These are phyloP conservation scores for Pseudocercospora fuligena DNA, from an alignment of 2,329 filamentous ascomycete genomes.

Conservation along the genomic window DNA sequence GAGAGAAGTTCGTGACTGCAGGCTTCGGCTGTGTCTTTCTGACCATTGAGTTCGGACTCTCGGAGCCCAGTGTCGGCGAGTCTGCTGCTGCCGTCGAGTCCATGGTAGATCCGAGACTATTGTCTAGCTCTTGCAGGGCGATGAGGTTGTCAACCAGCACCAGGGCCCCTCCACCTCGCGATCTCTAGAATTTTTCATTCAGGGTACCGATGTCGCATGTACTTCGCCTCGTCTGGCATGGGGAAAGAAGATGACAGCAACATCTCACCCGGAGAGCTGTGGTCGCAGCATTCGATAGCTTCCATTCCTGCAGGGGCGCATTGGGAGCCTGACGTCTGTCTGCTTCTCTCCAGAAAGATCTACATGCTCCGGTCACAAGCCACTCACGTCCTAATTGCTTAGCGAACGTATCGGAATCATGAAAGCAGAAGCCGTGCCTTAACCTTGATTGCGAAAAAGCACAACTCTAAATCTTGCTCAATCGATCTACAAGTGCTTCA, in stretches of 20 bases:
- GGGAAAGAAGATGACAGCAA: not conserved
- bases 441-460: not conserved
- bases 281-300: not conserved
- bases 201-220: not conserved
- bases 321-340: conserved; percentile 3
- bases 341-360: not conserved
- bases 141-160: not conserved
- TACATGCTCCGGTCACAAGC: not conserved
- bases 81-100: not conserved
- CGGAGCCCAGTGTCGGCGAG: conserved; percentile 2
- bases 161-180: not conserved
- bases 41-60: not conserved
- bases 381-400: not conserved
- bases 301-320: not conserved
- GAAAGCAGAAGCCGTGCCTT: not conserved
- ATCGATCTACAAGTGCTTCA: not conserved
- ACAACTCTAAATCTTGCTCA: not conserved
- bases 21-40: not conserved
- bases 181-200: not conserved
- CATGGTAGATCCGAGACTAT: not conserved
- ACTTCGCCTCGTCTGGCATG: not conserved
- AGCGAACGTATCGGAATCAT: not conserved
- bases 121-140: not conserved
- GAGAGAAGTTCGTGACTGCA: conserved; percentile 15
- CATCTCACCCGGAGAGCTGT: not conserved